Evolutionary conservation across 179 eudicot species (phyloP), one percentile per base, ranked within the genome.

Genomic region (Silene coronaria): DNA sequence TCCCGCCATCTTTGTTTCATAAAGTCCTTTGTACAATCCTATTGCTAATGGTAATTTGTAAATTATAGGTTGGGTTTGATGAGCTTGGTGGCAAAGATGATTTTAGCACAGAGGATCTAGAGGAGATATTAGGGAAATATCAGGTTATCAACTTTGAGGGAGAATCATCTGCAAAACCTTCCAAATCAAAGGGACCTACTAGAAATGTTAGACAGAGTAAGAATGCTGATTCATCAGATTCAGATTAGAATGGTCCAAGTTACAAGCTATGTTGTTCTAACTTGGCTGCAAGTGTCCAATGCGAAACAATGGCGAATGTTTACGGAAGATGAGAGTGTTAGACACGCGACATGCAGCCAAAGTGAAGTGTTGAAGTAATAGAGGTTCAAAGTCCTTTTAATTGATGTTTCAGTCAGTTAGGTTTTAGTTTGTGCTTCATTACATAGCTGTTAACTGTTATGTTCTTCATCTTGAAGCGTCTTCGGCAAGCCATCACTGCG

Each of bases 41-140:
- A 21, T 28, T 75, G 24, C 53, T 57, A 53, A 7, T 73, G n/a
- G 19, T 77, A 59, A 68, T 24, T 55, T 36, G 60, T 61, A 12
- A 23, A 32, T 57, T 78, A 21, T 77, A 91, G 98, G 98, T 93
- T 7, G 98, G 98, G 76, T 93, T 93, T 83, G 91, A 91, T 75
- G 93, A 93, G 73, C 93, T 91, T 27, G 97, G 97, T 59, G 92
- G 94, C 22, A 84, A 76, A 22, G 96, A 93, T 79, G 97, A 88
- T 36, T 93, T 93, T 81, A 88, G 84, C 86, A 91, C 97, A 23
- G 96, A 91, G 84, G 96, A 90, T 65, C 83, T 93, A 53, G 98
- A 91, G 80, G 98, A 91, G 83, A 90, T 91, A 84, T 75, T 94
- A 82, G 97, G 94, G 3, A 88, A 84, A 82, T 81, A 91, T 70